Percentiles rank a stretch among this genome's conserved stretches.
Evolutionary conservation across 257 asterid species (phyloP).

Genomic region (Forsythia suspensa): DNA sequence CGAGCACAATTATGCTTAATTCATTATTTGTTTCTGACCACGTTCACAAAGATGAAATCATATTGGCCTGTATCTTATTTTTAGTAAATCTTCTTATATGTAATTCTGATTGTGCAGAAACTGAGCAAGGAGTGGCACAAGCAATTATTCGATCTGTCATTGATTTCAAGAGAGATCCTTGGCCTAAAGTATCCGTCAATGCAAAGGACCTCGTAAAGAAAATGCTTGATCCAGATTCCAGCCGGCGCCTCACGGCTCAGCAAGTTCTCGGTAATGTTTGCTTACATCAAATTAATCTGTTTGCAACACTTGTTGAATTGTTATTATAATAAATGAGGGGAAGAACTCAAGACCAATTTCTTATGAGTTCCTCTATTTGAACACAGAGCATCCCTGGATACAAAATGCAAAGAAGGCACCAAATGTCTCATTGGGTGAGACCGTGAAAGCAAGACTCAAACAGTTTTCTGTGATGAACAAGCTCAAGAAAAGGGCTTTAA

Average conservation of each 20-base stretch:
- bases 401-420: conserved; percentile 71
- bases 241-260: conserved; percentile 58
- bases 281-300: conserved; percentile 3
- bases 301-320: not conserved
- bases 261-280: conserved; percentile 64
- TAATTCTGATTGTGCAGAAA: conserved; percentile 44
- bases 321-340: not conserved
- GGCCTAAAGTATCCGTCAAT: conserved; percentile 67
- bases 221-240: conserved; percentile 74
- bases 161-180: conserved; percentile 73
- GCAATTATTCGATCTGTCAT: conserved; percentile 61
- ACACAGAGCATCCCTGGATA: conserved; percentile 73
- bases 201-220: conserved; percentile 75
- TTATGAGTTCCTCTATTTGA: conserved; percentile 5
- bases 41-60: not conserved
- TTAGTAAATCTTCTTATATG: conserved; percentile 7
- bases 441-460: conserved; percentile 73
- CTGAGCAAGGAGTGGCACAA: conserved; percentile 82
- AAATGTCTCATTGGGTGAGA: conserved; percentile 71
- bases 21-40: not conserved
- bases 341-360: not conserved
- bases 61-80: not conserved
- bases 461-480: conserved; percentile 76
- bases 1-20: not conserved
- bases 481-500: conserved; percentile 71